Conservation (phyloP, 148 eudicot genomes). For the Chenopodium formosanum region DNA sequence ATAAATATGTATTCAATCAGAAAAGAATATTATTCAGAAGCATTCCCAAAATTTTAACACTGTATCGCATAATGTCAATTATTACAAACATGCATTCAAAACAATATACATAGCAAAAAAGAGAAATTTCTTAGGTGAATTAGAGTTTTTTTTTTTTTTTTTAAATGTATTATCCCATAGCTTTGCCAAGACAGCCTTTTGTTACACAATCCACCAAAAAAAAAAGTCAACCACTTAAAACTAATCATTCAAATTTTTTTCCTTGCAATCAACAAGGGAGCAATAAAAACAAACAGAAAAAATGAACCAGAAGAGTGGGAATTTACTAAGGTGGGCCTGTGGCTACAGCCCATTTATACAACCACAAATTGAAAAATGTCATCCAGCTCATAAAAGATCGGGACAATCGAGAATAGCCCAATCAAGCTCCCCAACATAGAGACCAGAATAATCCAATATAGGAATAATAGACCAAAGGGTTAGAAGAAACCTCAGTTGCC, state of each 20-base stretch:
- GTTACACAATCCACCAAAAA: no score
- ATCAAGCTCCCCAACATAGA: background rate
- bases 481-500: background rate
- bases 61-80: no score
- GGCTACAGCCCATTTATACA: conserved; percentile 13
- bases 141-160: no score
- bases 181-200: no score
- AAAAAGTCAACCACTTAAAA: background rate
- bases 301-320: background rate
- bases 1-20: no score
- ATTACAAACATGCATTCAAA: no score
- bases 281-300: background rate
- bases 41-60: no score
- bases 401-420: background rate
- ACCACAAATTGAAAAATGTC: background rate
- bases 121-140: background rate
- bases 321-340: background rate
- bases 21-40: no score
- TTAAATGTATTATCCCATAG: no score
- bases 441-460: background rate
- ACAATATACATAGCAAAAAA: no score
- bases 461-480: background rate
- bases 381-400: background rate
- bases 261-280: background rate
- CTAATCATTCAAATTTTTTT: background rate